Evolutionary conservation across 2,329 filamentous ascomycete genomes (phyloP).

Genomic region (Raffaelea ambrosiae): DNA sequence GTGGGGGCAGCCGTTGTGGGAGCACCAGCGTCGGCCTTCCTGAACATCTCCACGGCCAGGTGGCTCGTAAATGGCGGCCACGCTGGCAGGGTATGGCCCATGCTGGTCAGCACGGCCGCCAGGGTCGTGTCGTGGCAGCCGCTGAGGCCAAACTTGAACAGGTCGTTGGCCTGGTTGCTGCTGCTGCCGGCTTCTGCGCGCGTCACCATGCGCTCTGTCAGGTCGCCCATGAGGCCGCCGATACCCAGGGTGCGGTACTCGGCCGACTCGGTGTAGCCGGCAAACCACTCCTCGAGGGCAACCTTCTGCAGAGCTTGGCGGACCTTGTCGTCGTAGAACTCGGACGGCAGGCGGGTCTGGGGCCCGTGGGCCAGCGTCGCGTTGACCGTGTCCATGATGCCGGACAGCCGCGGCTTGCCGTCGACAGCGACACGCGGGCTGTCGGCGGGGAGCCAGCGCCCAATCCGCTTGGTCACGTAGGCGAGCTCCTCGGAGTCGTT

Average conservation of each 20-base stretch:
- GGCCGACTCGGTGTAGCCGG: constrained; percentile 70
- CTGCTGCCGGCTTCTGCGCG: constrained; percentile 41
- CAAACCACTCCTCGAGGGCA: constrained; percentile 85
- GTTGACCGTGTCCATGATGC: constrained; percentile 93
- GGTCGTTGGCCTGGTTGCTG: constrained; percentile 17
- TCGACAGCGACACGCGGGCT: constrained; percentile 69
- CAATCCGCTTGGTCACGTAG: constrained; percentile 68
- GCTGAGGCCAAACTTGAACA: constrained; percentile 66
- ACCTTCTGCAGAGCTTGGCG: constrained; percentile 65
- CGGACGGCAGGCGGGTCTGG: constrained; percentile 66
- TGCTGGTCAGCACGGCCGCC: constrained; percentile 64
- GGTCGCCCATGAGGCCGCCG: constrained; percentile 73
- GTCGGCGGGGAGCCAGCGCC: constrained; percentile 76
- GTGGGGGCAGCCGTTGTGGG: constrained; percentile 8
- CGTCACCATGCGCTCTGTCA: constrained; percentile 67
- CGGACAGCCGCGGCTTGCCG: constrained; percentile 71
- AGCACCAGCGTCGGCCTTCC: constrained; percentile 27
- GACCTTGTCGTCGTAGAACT: constrained; percentile 77
- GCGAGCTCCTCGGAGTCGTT: constrained; percentile 73
- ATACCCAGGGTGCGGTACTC: constrained; percentile 91
- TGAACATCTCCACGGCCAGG: constrained; percentile 85
- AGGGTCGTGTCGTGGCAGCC: constrained; percentile 94
- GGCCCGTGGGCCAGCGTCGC: constrained; percentile 78
- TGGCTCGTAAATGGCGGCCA: constrained; percentile 96
- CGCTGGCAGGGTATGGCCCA: constrained; percentile 64